Conservation (phyloP, 345 rosid species). For the Linum tenue region DNA sequence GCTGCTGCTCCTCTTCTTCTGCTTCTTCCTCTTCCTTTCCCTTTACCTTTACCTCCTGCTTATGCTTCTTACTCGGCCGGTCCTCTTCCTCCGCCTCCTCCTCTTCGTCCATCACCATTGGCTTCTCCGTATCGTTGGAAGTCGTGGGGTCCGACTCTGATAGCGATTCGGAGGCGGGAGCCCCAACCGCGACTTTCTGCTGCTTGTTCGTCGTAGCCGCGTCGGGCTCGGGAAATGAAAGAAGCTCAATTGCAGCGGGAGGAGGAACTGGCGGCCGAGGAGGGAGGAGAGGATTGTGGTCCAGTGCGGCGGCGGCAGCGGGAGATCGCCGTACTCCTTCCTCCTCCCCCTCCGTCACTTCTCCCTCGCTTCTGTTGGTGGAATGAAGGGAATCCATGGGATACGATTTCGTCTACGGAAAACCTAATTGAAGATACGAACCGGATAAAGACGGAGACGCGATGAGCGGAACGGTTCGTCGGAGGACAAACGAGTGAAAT, state of each 20-base stretch:
- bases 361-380: conserved; percentile 26
- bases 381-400: conserved; percentile 49
- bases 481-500: too few species aligned
- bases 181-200: conserved; percentile 9
- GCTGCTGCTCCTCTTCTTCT: conserved; percentile 4
- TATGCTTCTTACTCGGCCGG: conserved; percentile 57
- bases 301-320: not conserved
- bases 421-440: not conserved
- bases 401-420: not conserved
- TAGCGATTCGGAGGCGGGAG: conserved; percentile 36
- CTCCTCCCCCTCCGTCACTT: conserved; percentile 23
- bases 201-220: conserved; percentile 14
- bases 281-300: not conserved
- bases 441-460: too few species aligned
- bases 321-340: conserved; percentile 4
- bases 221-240: not conserved
- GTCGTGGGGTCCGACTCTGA: conserved; percentile 61
- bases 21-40: conserved; percentile 13
- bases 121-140: conserved; percentile 59
- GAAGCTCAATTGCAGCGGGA: not conserved
- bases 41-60: conserved; percentile 34
- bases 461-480: not conserved
- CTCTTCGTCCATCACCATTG: conserved; percentile 31
- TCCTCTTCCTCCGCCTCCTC: conserved; percentile 40
- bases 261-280: not conserved